These are phyloP conservation scores for Mortierella hygrophila DNA, from an alignment of 192 early-diverging fungal genomes.

Conservation along the genomic window DNA sequence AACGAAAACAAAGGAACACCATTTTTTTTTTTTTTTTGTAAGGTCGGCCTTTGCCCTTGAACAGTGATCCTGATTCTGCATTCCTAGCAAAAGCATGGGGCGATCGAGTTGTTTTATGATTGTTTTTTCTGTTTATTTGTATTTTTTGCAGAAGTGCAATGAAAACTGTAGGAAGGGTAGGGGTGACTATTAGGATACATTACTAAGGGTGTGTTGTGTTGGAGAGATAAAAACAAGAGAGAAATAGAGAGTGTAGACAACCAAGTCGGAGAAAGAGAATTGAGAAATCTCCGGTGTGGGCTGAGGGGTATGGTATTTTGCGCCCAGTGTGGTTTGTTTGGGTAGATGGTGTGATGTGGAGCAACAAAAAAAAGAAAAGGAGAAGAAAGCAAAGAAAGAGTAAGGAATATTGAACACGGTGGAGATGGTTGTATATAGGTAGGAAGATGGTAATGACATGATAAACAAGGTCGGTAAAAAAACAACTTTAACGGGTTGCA, in stretches of 20 bases:
- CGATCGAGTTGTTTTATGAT: background rate
- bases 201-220: background rate
- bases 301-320: too few relatives aligned
- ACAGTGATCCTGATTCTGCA: too few relatives aligned
- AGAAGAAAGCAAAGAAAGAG: background rate
- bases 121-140: background rate
- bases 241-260: background rate
- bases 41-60: too few relatives aligned
- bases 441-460: background rate
- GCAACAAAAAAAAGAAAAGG: background rate
- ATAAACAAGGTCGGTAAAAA: background rate
- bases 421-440: background rate
- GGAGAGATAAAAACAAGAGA: background rate
- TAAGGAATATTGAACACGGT: background rate
- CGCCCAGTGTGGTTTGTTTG: too few relatives aligned
- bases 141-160: background rate
- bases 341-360: background rate
- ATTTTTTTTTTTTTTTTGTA: background rate
- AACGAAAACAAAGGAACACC: background rate
- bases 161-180: too few relatives aligned
- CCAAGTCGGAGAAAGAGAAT: too few relatives aligned
- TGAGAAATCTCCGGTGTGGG: too few relatives aligned
- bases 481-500: background rate
- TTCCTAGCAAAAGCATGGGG: too few relatives aligned
- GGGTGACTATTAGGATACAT: slow-evolving; percentile 6